Evolutionary conservation across 1,139 yeast species (phyloP).

Genomic region (Hansenula lynferdii): DNA sequence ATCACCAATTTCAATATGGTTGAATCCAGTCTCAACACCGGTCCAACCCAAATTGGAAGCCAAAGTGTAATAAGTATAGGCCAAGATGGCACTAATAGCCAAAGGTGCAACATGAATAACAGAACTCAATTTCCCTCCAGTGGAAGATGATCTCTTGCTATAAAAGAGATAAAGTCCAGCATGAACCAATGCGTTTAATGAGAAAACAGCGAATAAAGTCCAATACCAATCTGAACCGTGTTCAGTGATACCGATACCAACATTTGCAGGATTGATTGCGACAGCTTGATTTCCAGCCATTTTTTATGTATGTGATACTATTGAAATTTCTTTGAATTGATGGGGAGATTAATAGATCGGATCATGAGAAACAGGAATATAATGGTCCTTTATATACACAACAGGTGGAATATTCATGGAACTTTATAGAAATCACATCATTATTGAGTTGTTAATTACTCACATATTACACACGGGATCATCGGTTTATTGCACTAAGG

Average conservation of each 20-base stretch:
- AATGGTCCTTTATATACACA: not conserved
- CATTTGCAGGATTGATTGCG: constrained; percentile 46
- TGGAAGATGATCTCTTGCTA: constrained; percentile 24
- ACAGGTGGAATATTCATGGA: too few relatives aligned
- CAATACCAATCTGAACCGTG: constrained; percentile 71
- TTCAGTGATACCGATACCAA: constrained; percentile 47
- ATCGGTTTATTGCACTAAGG: not conserved
- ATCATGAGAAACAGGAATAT: not conserved
- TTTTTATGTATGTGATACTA: not conserved
- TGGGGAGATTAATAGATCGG: not conserved
- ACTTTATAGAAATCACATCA: not conserved
- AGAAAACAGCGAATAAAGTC: constrained; percentile 56
- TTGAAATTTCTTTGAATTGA: not conserved
- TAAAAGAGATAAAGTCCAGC: constrained; percentile 32
- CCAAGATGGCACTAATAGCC: constrained; percentile 40
- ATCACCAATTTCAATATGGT: constrained; percentile 38
- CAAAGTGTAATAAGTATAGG: constrained; percentile 53
- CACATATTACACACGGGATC: not conserved
- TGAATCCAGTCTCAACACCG: constrained; percentile 47
- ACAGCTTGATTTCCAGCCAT: constrained; percentile 42
- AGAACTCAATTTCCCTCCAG: constrained; percentile 6
- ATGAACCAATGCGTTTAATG: constrained; percentile 37
- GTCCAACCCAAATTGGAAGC: constrained; percentile 70
- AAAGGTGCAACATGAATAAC: constrained; percentile 13
- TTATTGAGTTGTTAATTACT: too few relatives aligned